Evolutionary conservation across 163 green algal species (phyloP).

Genomic region (Prototheca wickerhamii): DNA sequence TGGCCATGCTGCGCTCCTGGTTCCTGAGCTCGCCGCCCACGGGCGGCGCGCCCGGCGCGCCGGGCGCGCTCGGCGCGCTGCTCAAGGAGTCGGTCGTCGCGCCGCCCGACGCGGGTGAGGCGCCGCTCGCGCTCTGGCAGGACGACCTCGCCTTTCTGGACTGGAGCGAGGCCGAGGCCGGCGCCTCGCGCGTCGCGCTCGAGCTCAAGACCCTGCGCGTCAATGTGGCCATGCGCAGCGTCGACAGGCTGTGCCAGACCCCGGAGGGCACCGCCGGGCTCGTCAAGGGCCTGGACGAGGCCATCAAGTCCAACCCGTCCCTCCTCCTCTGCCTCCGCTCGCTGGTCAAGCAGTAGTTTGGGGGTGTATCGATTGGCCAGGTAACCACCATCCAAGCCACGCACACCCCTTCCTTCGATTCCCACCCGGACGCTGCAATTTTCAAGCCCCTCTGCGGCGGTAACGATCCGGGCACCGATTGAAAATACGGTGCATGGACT

Average conservation of each 20-base stretch:
- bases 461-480: too few relatives aligned
- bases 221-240: constrained; percentile 34
- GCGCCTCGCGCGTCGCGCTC: constrained; percentile 31
- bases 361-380: constrained; percentile 41
- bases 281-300: constrained; percentile 46
- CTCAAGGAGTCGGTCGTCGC: background rate
- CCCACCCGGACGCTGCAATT: too few relatives aligned
- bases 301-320: constrained; percentile 40
- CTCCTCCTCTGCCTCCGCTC: constrained; percentile 33
- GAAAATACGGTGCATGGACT: too few relatives aligned
- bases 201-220: constrained; percentile 48
- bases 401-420: too few relatives aligned
- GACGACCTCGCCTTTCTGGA: constrained; percentile 40
- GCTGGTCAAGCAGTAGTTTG: constrained; percentile 16
- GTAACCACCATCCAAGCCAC: too few relatives aligned
- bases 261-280: constrained; percentile 64
- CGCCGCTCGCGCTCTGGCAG: constrained; percentile 16
- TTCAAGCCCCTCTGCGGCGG: too few relatives aligned
- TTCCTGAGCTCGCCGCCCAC: constrained; percentile 16
- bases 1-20: constrained; percentile 35
- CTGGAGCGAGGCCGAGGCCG: constrained; percentile 32
- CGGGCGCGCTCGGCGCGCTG: background rate
- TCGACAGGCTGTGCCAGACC: constrained; percentile 42
- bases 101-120: background rate
- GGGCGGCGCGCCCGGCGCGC: background rate